Conservation (phyloP, 257 asterid genomes). For the Orobanche coerulescens region DNA sequence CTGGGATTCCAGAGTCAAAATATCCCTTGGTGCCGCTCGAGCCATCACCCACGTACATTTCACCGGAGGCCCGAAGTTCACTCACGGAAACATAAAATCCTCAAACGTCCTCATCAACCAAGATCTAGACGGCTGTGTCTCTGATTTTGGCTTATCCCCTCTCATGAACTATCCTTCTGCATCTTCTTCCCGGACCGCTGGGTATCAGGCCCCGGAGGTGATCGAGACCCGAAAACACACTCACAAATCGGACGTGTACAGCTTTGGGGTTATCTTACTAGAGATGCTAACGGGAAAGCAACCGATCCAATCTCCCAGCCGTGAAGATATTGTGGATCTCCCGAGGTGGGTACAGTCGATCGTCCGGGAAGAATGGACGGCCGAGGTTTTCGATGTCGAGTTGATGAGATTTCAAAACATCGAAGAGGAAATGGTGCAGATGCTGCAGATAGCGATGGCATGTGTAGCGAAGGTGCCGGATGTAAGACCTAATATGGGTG, state of each 20-base stretch:
- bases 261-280: slow-evolving; percentile 82
- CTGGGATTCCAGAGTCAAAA: slow-evolving; percentile 77
- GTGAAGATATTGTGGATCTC: slow-evolving; percentile 69
- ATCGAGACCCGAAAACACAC: slow-evolving; percentile 57
- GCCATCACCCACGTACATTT: slow-evolving; percentile 72
- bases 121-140: slow-evolving; percentile 57
- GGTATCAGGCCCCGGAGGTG: slow-evolving; percentile 86
- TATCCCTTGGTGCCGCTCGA: slow-evolving; percentile 68
- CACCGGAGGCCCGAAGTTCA: slow-evolving; percentile 63
- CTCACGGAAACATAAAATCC: slow-evolving; percentile 83
- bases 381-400: slow-evolving; percentile 90
- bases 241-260: slow-evolving; percentile 84
- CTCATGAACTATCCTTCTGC: slow-evolving; percentile 64
- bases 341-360: slow-evolving; percentile 96
- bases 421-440: slow-evolving; percentile 93
- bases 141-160: slow-evolving; percentile 72
- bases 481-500: slow-evolving; percentile 67
- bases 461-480: slow-evolving; percentile 74
- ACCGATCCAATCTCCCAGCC: slow-evolving; percentile 58
- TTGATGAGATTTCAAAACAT: slow-evolving; percentile 64
- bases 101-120: slow-evolving; percentile 75
- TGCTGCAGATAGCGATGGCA: slow-evolving; percentile 89
- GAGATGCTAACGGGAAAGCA: slow-evolving; percentile 92
- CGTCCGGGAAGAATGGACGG: slow-evolving; percentile 96
- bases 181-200: slow-evolving; percentile 37